phyloP scores from a whole-genome alignment of 805 yeast genomes.

The Candida glaebosa region DNA sequence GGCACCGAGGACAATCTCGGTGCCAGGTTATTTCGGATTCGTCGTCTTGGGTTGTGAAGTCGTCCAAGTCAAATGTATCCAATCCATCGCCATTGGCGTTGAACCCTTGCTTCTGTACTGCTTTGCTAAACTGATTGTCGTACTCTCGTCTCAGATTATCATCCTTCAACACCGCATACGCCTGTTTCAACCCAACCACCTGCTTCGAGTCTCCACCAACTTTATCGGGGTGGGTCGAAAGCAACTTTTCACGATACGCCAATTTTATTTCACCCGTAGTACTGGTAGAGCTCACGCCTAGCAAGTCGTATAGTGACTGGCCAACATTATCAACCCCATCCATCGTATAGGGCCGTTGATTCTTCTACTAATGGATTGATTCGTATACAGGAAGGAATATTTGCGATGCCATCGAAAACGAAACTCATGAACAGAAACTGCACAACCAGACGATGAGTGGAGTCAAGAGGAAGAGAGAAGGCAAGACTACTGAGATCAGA shows the following conservation, averaged over 20 bases:
- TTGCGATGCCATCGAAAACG: slow-evolving; percentile 1
- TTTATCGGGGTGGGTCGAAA: slow-evolving; percentile 81
- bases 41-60: slow-evolving; percentile 45
- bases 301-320: slow-evolving; percentile 48
- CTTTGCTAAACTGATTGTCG: slow-evolving; percentile 42
- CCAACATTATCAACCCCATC: slow-evolving; percentile 7
- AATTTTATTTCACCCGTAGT: slow-evolving; percentile 42
- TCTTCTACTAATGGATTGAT: neutral
- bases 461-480: slow-evolving; percentile 13
- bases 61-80: slow-evolving; percentile 64
- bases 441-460: slow-evolving; percentile 13
- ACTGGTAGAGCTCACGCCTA: slow-evolving; percentile 47
- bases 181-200: slow-evolving; percentile 48
- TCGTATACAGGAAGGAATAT: neutral
- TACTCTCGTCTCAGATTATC: slow-evolving; percentile 42
- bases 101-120: slow-evolving; percentile 34
- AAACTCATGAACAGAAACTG: neutral
- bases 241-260: slow-evolving; percentile 62
- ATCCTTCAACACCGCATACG: slow-evolving; percentile 57
- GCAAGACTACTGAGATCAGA: slow-evolving; percentile 39
- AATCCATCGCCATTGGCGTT: slow-evolving; percentile 60
- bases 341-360: neutral
- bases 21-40: slow-evolving; percentile 35
- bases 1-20: slow-evolving; percentile 68
- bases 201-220: slow-evolving; percentile 8